These are phyloP conservation scores for Candida piceae DNA, from an alignment of 805 yeast species.

Conservation along the genomic window DNA sequence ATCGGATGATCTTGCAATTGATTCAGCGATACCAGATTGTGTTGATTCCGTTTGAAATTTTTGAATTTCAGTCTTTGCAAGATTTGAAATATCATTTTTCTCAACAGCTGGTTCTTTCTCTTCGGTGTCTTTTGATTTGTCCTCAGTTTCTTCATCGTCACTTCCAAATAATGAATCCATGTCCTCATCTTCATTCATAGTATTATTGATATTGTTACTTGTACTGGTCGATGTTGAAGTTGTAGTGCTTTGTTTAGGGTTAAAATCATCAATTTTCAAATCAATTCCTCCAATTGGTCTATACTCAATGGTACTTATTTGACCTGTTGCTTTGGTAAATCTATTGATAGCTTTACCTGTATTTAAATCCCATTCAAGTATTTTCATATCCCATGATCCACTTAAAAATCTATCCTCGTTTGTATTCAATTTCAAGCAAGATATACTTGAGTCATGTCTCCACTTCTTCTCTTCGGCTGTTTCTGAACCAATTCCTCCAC, in stretches of 20 bases:
- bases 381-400: slow-evolving; percentile 86
- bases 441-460: slow-evolving; percentile 69
- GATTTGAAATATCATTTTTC: slow-evolving; percentile 35
- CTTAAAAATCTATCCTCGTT: slow-evolving; percentile 62
- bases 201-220: no score
- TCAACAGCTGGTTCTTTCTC: slow-evolving; percentile 1
- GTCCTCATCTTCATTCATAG: slow-evolving; percentile 29
- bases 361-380: slow-evolving; percentile 81
- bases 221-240: no score
- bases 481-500: background rate
- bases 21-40: slow-evolving; percentile 22
- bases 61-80: slow-evolving; percentile 11
- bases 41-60: slow-evolving; percentile 42
- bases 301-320: slow-evolving; percentile 69
- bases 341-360: slow-evolving; percentile 51
- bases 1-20: slow-evolving; percentile 31
- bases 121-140: slow-evolving; percentile 18
- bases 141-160: slow-evolving; percentile 25
- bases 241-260: slow-evolving; percentile 5
- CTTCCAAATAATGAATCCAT: slow-evolving; percentile 46
- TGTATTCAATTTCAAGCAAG: slow-evolving; percentile 59
- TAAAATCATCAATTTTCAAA: slow-evolving; percentile 21
- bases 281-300: slow-evolving; percentile 55
- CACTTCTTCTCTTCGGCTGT: slow-evolving; percentile 19
- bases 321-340: slow-evolving; percentile 64